phyloP scores from a whole-genome alignment of 768 basidiomycete genomes.

The Russula sp. region DNA sequence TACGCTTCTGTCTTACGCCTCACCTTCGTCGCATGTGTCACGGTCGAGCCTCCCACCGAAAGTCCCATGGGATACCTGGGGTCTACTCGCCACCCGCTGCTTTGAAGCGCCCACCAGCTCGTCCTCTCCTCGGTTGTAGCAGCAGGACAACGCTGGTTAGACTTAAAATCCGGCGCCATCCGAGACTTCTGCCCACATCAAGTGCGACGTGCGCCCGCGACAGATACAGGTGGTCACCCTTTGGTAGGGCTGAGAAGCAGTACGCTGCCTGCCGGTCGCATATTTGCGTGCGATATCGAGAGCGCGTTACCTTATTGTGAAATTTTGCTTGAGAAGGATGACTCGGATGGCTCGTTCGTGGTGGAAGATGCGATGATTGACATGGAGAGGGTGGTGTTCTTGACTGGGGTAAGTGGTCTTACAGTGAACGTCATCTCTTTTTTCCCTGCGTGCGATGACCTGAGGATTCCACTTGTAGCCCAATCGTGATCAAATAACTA shows the following conservation, averaged over 20 bases:
- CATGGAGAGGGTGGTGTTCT: background rate
- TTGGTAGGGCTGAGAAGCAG: background rate
- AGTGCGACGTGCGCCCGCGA: background rate
- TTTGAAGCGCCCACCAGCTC: background rate
- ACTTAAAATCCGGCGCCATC: background rate
- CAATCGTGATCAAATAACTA: background rate
- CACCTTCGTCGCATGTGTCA: background rate
- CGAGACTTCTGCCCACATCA: conserved; percentile 12
- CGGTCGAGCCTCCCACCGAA: background rate
- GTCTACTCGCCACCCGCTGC: conserved; percentile 1
- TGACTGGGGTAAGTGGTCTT: background rate
- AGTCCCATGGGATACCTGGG: conserved; percentile 12
- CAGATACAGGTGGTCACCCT: background rate
- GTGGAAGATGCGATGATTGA: conserved; percentile 12
- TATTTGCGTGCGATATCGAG: conserved; percentile 1
- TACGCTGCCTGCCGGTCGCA: background rate
- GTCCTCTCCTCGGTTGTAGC: background rate
- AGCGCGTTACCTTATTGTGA: conserved; percentile 10
- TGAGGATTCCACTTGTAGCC: background rate
- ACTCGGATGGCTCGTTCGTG: background rate
- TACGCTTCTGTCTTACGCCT: conserved; percentile 8
- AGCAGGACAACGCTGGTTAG: conserved; percentile 5
- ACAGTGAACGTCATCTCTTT: background rate
- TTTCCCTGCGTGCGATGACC: background rate
- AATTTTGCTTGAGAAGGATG: background rate